Evolutionary conservation across 495 filamentous ascomycete species (phyloP), one percentile per base, ranked within the genome.

Genomic region (Aspergillus sclerotiicarbonarius): DNA sequence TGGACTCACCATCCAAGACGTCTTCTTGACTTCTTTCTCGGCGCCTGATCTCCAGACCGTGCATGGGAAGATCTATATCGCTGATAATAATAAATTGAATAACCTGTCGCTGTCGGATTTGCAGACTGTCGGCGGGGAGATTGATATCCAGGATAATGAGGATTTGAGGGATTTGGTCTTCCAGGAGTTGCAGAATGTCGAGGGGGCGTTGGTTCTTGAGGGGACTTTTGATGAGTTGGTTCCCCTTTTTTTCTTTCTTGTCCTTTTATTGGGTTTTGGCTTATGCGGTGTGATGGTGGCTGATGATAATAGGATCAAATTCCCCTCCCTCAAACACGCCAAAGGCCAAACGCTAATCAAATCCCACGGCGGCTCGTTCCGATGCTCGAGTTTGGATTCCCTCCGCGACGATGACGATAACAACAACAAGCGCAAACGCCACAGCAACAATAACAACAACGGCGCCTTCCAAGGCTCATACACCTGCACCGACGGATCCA

Each of bases 151-250:
- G 15, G 61, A 51, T 0, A 75, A 73, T 33, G 30, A 58, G 6
- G 54, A 62, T 0, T 52, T 75, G 10, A 62, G 47, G 35, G 49
- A 57, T 21, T 21, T 73, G 10, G 43, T 13, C 6, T 51, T 75
- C 19, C 44, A 66, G 43, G 44, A 68, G 31, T 56, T 73, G 41
- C 61, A 73, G 25, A 53, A 61, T 25, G 60, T 75, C 2, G 54
- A 64, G 16, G 72, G 72, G 6, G 48, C 59, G 12, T 13, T 75
- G 37, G 29, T 53, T 20, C 30, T 75, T 33, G 60, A 39, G 3
- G 72, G 71, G 0, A 61, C 51, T 6, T 75, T 75, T 44, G 52
- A 53, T 31, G 58, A 47, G 71, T 74, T 21, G 66, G 56, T 31
- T 6, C n/a, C 13, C 18, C 8, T 44, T 8, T 12, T 29, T 21